Evolutionary conservation across 2,329 filamentous ascomycete genomes (phyloP).

Genomic region (Mariannaea elegans): DNA sequence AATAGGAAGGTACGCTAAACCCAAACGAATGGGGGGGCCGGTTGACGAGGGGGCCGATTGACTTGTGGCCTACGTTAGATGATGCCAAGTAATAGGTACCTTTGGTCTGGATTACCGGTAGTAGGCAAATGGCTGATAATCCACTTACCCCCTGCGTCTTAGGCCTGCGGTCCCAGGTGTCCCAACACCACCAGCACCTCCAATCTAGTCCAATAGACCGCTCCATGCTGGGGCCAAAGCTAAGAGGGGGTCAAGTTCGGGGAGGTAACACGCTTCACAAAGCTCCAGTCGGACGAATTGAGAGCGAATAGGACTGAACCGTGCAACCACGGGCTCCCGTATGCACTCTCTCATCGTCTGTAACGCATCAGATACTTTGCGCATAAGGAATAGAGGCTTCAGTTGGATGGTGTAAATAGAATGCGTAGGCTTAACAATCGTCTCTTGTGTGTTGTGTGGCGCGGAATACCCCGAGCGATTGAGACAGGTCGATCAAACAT

Average conservation of each 20-base stretch:
- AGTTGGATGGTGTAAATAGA: slow-evolving; percentile 24
- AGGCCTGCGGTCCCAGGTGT: neutral
- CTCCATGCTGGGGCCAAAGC: slow-evolving; percentile 16
- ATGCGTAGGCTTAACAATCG: slow-evolving; percentile 31
- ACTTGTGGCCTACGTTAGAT: too few relatives aligned
- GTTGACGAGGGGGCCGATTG: too few relatives aligned
- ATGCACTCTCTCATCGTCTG: slow-evolving; percentile 1
- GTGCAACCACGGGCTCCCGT: slow-evolving; percentile 35
- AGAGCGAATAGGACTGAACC: slow-evolving; percentile 36
- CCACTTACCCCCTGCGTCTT: slow-evolving; percentile 12
- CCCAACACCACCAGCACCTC: neutral
- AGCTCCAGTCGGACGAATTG: slow-evolving; percentile 18
- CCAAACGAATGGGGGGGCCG: too few relatives aligned
- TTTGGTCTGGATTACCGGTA: neutral
- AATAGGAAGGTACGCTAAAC: too few relatives aligned
- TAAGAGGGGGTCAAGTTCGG: slow-evolving; percentile 17
- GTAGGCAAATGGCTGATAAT: slow-evolving; percentile 20
- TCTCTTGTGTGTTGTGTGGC: slow-evolving; percentile 35
- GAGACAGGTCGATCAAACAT: slow-evolving; percentile 24
- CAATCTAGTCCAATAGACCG: slow-evolving; percentile 14
- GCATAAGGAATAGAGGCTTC: slow-evolving; percentile 20
- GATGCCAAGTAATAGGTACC: slow-evolving; percentile 11
- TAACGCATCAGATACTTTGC: neutral
- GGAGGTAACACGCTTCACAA: slow-evolving; percentile 13
- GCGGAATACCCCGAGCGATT: slow-evolving; percentile 27